Evolutionary conservation across 768 basidiomycete species (phyloP).

Genomic region (Hydnum rufescens): DNA sequence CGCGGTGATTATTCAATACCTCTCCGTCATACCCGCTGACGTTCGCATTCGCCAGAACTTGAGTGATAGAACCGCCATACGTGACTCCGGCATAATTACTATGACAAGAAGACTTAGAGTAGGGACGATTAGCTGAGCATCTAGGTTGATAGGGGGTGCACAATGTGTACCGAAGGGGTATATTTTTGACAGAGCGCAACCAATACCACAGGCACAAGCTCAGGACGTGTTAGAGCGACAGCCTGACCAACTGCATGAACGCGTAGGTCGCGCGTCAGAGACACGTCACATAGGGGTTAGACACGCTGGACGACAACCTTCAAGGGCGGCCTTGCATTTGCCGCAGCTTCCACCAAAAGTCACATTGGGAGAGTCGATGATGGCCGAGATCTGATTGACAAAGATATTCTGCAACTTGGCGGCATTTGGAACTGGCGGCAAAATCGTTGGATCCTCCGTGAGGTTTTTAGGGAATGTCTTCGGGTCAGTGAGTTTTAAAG

Average conservation of each 20-base stretch:
- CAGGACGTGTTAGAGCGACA: not conserved
- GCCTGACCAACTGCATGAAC: not conserved
- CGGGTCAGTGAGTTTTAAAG: slow-evolving; percentile 17
- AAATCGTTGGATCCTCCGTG: slow-evolving; percentile 40
- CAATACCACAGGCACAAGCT: not conserved
- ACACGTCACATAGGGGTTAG: too few relatives aligned
- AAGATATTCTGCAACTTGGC: slow-evolving; percentile 18
- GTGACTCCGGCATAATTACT: slow-evolving; percentile 5
- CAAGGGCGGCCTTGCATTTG: slow-evolving; percentile 38
- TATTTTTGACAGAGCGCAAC: not conserved
- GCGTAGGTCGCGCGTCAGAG: not conserved
- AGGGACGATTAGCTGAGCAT: not conserved
- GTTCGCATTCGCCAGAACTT: slow-evolving; percentile 51
- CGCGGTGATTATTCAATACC: slow-evolving; percentile 18
- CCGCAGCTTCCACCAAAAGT: slow-evolving; percentile 22
- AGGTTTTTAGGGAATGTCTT: slow-evolving; percentile 37
- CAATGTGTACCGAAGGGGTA: not conserved
- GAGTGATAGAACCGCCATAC: slow-evolving; percentile 42
- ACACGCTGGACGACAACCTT: slow-evolving; percentile 17
- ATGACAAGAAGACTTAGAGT: not conserved
- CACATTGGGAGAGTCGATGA: slow-evolving; percentile 6
- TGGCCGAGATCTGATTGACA: not conserved
- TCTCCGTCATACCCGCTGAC: slow-evolving; percentile 56
- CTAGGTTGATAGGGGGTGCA: not conserved
- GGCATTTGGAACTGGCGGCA: slow-evolving; percentile 36